Evolutionary conservation across 495 filamentous ascomycete genomes (phyloP).

Genomic region (Talaromyces thailandensis): DNA sequence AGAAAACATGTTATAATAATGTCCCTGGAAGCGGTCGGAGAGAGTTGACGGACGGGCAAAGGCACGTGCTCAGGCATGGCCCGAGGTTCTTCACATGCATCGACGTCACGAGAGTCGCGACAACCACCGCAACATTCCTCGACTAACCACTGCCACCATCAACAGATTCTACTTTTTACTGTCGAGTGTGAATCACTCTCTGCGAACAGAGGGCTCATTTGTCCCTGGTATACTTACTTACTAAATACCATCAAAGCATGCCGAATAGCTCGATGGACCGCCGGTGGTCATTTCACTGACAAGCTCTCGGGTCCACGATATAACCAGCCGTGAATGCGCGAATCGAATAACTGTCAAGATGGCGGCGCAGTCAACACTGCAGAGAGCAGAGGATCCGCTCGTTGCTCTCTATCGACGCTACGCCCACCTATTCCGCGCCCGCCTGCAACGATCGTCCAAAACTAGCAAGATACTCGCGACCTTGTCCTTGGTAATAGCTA

Average conservation of each 20-base stretch:
- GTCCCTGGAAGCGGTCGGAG: neutral
- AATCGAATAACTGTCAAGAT: constrained; percentile 32
- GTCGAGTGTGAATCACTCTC: neutral
- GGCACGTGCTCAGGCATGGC: neutral
- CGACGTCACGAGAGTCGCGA: neutral
- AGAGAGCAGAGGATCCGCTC: constrained; percentile 59
- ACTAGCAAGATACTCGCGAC: constrained; percentile 65
- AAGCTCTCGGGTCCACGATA: neutral
- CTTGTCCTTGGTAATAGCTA: constrained; percentile 61
- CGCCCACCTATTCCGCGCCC: constrained; percentile 47
- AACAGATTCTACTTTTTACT: neutral
- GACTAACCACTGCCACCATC: neutral
- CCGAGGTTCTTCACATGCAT: constrained; percentile 1
- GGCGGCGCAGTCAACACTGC: constrained; percentile 82
- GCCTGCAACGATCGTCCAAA: constrained; percentile 52
- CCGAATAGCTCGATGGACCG: neutral
- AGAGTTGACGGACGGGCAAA: neutral
- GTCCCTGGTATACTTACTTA: neutral
- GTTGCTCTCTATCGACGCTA: constrained; percentile 60
- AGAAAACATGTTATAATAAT: neutral
- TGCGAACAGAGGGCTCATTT: neutral
- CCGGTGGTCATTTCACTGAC: neutral
- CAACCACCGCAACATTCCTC: neutral
- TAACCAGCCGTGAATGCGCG: neutral
- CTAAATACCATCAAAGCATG: neutral